phyloP scores from a whole-genome alignment of 2,329 filamentous ascomycete genomes.

The Leptographium flavum region DNA sequence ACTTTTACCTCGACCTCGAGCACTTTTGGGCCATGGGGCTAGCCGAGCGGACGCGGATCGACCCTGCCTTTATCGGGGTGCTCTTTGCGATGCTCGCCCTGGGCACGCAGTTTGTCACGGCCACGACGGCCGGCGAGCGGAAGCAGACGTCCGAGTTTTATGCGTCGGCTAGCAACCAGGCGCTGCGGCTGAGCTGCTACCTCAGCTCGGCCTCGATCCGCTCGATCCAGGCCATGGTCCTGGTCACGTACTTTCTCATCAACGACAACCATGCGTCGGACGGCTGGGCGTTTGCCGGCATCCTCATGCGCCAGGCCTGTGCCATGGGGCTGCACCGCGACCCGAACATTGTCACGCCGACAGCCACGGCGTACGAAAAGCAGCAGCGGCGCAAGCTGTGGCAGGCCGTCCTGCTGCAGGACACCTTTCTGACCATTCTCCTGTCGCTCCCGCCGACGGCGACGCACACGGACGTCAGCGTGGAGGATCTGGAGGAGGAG shows the following conservation, averaged over 20 bases:
- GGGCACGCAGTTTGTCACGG: slow-evolving; percentile 62
- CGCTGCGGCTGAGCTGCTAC: slow-evolving; percentile 61
- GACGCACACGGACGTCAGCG: slow-evolving; percentile 65
- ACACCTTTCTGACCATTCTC: slow-evolving; percentile 68
- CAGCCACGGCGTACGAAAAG: slow-evolving; percentile 56
- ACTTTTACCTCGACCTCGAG: slow-evolving; percentile 66
- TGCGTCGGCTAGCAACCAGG: slow-evolving; percentile 65
- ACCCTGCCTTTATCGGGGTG: slow-evolving; percentile 56
- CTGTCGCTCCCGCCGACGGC: slow-evolving; percentile 64
- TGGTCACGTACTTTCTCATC: slow-evolving; percentile 74
- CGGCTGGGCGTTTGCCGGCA: slow-evolving; percentile 69
- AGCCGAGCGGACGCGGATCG: slow-evolving; percentile 43
- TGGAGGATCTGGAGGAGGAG: slow-evolving; percentile 58
- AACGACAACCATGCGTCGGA: slow-evolving; percentile 77
- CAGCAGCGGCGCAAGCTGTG: slow-evolving; percentile 67
- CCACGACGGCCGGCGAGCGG: slow-evolving; percentile 42
- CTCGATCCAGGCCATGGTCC: slow-evolving; percentile 66
- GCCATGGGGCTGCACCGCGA: slow-evolving; percentile 72
- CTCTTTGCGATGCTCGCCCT: slow-evolving; percentile 67
- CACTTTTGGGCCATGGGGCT: slow-evolving; percentile 54
- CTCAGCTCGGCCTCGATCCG: slow-evolving; percentile 59
- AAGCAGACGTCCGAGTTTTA: slow-evolving; percentile 73
- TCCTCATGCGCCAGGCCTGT: slow-evolving; percentile 64
- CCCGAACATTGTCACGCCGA: slow-evolving; percentile 56
- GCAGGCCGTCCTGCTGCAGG: slow-evolving; percentile 69